These are phyloP conservation scores for Evernia prunastri DNA, from an alignment of 495 filamentous ascomycete species.

Conservation along the genomic window DNA sequence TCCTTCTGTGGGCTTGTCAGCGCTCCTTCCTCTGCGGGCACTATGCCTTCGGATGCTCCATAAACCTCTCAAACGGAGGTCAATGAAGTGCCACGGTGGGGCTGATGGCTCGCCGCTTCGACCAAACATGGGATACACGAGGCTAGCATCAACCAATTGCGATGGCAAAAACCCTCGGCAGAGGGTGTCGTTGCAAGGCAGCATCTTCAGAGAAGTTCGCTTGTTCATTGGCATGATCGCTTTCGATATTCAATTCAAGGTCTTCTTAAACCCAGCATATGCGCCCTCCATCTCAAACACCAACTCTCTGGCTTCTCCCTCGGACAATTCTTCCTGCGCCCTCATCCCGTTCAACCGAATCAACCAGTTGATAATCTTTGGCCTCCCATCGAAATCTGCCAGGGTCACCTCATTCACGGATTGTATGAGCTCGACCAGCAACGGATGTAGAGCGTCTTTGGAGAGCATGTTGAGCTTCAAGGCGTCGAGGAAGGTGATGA, in stretches of 20 bases:
- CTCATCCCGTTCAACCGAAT: constrained; percentile 97
- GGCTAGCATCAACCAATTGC: not conserved
- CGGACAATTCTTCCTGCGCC: constrained; percentile 80
- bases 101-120: not conserved
- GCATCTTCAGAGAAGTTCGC: not conserved
- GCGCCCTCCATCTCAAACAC: constrained; percentile 83
- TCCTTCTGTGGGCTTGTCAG: not conserved
- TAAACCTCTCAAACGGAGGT: not conserved
- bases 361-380: constrained; percentile 97
- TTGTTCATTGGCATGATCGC: not conserved
- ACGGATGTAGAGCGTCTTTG: constrained; percentile 91
- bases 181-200: not conserved
- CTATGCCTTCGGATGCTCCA: not conserved
- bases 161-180: not conserved
- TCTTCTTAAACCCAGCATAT: constrained; percentile 84
- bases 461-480: constrained; percentile 80
- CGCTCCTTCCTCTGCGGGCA: not conserved
- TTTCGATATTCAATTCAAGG: constrained; percentile 41
- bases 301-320: constrained; percentile 82
- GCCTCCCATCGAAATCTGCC: constrained; percentile 83
- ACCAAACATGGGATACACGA: not conserved
- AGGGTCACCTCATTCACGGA: constrained; percentile 94
- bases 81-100: not conserved
- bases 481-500: constrained; percentile 96
- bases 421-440: constrained; percentile 90